Conservation (phyloP, 495 filamentous ascomycete species). For the Filosporella fistucella region DNA sequence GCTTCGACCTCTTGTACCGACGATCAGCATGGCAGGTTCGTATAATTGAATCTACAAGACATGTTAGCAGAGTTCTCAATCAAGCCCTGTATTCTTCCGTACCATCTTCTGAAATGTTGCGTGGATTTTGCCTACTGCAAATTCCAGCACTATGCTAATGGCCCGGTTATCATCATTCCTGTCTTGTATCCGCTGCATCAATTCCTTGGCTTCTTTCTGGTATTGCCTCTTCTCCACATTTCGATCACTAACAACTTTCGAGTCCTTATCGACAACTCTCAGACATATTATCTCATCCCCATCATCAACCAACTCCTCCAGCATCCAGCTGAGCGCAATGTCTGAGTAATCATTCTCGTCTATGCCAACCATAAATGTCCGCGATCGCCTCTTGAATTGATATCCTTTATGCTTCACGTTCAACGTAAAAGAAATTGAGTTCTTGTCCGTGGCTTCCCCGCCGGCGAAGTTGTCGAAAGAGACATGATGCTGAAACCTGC, state of each 20-base stretch:
- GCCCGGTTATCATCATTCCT: slow-evolving; percentile 84
- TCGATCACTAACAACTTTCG: slow-evolving; percentile 62
- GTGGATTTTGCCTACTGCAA: slow-evolving; percentile 87
- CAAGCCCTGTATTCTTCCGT: slow-evolving; percentile 5
- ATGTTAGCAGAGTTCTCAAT: slow-evolving; percentile 11
- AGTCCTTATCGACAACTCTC: slow-evolving; percentile 82
- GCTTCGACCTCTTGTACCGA: slow-evolving; percentile 84
- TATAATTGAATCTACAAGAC: slow-evolving; percentile 77
- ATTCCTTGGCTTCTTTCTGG: slow-evolving; percentile 69
- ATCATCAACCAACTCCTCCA: slow-evolving; percentile 93
- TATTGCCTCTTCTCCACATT: slow-evolving; percentile 71
- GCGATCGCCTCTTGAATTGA: slow-evolving; percentile 73
- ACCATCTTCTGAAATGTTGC: slow-evolving; percentile 92
- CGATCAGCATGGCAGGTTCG: slow-evolving; percentile 91
- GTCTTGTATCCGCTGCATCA: slow-evolving; percentile 73
- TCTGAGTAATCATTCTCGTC: slow-evolving; percentile 96
- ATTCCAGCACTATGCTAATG: slow-evolving; percentile 83
- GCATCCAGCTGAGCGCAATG: slow-evolving; percentile 88
- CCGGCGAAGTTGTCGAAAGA: slow-evolving; percentile 91
- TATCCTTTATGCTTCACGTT: slow-evolving; percentile 89
- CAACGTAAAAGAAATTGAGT: slow-evolving; percentile 79
- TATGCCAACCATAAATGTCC: slow-evolving; percentile 90
- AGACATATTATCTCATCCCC: slow-evolving; percentile 96
- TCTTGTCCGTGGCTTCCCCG: slow-evolving; percentile 58
- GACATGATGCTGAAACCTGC: slow-evolving; percentile 61